phyloP scores from a whole-genome alignment of 768 basidiomycete species.

The Phallus indusiatus region DNA sequence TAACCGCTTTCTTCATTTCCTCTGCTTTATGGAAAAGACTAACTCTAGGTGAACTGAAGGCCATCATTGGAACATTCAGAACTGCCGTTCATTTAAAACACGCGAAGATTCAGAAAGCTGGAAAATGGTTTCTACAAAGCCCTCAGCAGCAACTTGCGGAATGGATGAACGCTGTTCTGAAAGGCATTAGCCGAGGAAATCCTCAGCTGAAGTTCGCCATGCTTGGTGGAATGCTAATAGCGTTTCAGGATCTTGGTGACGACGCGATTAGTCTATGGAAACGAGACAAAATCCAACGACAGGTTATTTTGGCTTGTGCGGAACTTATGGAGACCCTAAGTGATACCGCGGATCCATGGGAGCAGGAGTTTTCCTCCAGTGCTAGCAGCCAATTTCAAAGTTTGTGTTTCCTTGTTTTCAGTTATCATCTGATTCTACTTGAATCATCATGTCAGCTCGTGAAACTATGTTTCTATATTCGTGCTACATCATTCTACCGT shows the following conservation, averaged over 20 bases:
- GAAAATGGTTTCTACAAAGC: slow-evolving; percentile 19
- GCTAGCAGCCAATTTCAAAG: too few species aligned
- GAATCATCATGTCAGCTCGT: not conserved
- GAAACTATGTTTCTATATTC: slow-evolving; percentile 4
- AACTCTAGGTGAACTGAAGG: slow-evolving; percentile 36
- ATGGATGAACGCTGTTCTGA: slow-evolving; percentile 45
- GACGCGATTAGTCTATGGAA: slow-evolving; percentile 23
- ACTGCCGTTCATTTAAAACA: slow-evolving; percentile 50
- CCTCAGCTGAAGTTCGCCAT: slow-evolving; percentile 53
- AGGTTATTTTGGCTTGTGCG: slow-evolving; percentile 59
- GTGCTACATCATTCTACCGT: not conserved
- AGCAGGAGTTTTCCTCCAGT: slow-evolving; percentile 44
- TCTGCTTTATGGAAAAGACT: slow-evolving; percentile 38
- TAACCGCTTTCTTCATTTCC: slow-evolving; percentile 46
- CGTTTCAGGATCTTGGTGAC: slow-evolving; percentile 43
- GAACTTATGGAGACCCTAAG: slow-evolving; percentile 50
- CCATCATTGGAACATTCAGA: slow-evolving; percentile 46
- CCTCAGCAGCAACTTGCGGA: slow-evolving; percentile 29
- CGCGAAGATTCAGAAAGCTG: slow-evolving; percentile 27
- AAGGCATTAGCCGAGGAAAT: slow-evolving; percentile 58
- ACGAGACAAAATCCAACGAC: slow-evolving; percentile 46
- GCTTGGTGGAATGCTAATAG: slow-evolving; percentile 54
- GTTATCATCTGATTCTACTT: not conserved
- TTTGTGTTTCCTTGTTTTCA: slow-evolving; percentile 11
- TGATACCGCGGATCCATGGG: slow-evolving; percentile 39